A percentile compares a stretch with the other conserved stretches of the same genome.
These are phyloP conservation scores for Paradendryphiella salina DNA, from an alignment of 2,329 filamentous ascomycete species.

Conservation along the genomic window DNA sequence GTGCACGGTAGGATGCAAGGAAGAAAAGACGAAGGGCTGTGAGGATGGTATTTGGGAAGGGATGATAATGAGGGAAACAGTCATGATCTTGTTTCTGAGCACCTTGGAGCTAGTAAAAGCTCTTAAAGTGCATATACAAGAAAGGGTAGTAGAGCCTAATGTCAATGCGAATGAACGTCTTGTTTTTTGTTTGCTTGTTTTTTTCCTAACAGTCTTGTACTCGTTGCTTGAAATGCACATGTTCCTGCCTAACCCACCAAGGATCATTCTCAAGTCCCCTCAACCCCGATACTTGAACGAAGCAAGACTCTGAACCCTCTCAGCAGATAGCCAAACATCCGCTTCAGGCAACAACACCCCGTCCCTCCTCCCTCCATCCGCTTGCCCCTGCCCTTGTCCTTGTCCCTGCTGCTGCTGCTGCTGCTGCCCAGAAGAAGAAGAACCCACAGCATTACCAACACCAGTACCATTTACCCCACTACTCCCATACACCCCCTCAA, in stretches of 20 bases:
- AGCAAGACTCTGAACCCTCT: neutral
- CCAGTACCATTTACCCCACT: neutral
- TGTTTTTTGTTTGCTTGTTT: too few relatives aligned
- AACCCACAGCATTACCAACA: neutral
- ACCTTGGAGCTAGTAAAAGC: neutral
- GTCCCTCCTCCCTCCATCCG: neutral
- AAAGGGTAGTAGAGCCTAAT: too few relatives aligned
- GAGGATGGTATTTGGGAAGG: neutral
- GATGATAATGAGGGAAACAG: too few relatives aligned
- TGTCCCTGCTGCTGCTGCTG: neutral
- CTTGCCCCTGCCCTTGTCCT: neutral
- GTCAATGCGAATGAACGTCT: too few relatives aligned
- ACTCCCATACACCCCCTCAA: neutral
- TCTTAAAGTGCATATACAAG: too few relatives aligned
- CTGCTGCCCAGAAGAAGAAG: neutral
- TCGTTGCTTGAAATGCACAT: neutral
- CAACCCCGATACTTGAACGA: conserved; percentile 3
- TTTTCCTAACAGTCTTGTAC: too few relatives aligned
- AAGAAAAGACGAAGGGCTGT: neutral
- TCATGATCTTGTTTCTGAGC: neutral
- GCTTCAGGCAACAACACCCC: conserved; percentile 1
- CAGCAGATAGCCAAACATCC: conserved; percentile 2
- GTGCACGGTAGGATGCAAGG: conserved; percentile 16
- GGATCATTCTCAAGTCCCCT: neutral
- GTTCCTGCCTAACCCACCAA: too few relatives aligned